Conservation (phyloP, 129 eudicot genomes). For the Artemisia argyi region DNA sequence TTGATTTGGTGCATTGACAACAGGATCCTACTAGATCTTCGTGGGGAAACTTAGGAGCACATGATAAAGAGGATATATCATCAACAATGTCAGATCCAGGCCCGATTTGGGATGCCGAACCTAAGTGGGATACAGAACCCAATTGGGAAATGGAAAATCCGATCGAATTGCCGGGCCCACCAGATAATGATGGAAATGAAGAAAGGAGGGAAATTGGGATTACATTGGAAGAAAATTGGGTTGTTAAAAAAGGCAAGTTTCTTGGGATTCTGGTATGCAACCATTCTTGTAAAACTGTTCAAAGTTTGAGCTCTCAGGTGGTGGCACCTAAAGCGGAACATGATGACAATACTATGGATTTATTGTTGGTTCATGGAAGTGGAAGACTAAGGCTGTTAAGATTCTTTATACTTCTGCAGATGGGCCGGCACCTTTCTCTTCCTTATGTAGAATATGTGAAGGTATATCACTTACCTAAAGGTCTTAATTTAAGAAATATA, state of each 20-base stretch:
- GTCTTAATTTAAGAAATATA: neutral
- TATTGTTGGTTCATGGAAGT: slow-evolving; percentile 88
- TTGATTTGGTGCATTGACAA: no score
- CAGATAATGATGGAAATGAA: slow-evolving; percentile 44
- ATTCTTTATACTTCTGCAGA: slow-evolving; percentile 73
- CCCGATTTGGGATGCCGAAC: slow-evolving; percentile 97
- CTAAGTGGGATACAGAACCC: slow-evolving; percentile 89
- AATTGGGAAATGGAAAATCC: slow-evolving; percentile 80
- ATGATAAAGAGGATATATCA: slow-evolving; percentile 92
- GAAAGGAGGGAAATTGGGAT: slow-evolving; percentile 38
- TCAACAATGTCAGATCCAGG: slow-evolving; percentile 99
- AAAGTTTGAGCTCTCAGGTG: slow-evolving; percentile 96
- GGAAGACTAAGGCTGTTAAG: slow-evolving; percentile 79
- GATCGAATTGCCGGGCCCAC: slow-evolving; percentile 71
- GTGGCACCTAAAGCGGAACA: slow-evolving; percentile 98
- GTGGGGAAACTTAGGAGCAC: slow-evolving; percentile 69
- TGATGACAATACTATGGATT: slow-evolving; percentile 84
- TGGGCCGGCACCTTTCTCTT: slow-evolving; percentile 87
- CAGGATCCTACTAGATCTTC: slow-evolving; percentile 64
- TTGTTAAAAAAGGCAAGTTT: slow-evolving; percentile 73
- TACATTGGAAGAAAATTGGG: slow-evolving; percentile 68
- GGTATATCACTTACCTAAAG: slow-evolving; percentile 44
- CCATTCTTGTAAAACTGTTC: slow-evolving; percentile 96
- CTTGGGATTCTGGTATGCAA: slow-evolving; percentile 93
- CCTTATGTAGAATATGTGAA: slow-evolving; percentile 92